Evolutionary conservation across 2,329 filamentous ascomycete species (phyloP), one percentile per base, ranked within the genome.

Genomic region (Diaporthe ilicicola): DNA sequence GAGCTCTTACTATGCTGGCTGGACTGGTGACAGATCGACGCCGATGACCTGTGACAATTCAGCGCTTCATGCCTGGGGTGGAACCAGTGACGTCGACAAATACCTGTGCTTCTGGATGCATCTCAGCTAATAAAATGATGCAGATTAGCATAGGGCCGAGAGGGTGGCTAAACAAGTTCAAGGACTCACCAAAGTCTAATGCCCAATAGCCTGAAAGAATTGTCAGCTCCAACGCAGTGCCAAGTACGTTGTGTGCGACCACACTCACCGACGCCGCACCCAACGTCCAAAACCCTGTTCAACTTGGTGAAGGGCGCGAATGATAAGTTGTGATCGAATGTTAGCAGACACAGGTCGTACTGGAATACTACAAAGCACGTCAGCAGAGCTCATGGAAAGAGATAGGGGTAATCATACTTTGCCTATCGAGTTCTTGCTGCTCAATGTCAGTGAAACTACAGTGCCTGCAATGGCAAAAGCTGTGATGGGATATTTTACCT

Each of bases 211-310:
- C 76, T 76, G 15, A n/a, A 34, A 13, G 17, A 56, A 32, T 34
- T 67, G 72, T 73, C 54, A 73, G 50, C 62, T 46, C 27, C 24
- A 53, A 44, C n/a, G 37, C 53, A 46, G 44, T 29, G 46, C 59
- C 48, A 50, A 32, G 29, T 37, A 48, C 27, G 51, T n/a, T 37
- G 15, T 62, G 29, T 69, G 54, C 24, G 2, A 65, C 37, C 42
- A 44, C 46, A 68, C 73, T 67, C 82, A 70, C 84, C 85, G 10
- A 84, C 85, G 12, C 85, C 86, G 4, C 86, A 87, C 1, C 86
- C 86, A 22, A 87, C 78, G 74, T 87, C 86, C n/a, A 87, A 77
- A 24, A 83, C 82, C 39, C 82, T 78, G 64, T 81, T 81, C 0
- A 81, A 79, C 15, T 81, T 78, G 4, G 79, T 74, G 19, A 87